phyloP scores from a whole-genome alignment of 2,329 filamentous ascomycete genomes.

The Colletotrichum chlorophyti region DNA sequence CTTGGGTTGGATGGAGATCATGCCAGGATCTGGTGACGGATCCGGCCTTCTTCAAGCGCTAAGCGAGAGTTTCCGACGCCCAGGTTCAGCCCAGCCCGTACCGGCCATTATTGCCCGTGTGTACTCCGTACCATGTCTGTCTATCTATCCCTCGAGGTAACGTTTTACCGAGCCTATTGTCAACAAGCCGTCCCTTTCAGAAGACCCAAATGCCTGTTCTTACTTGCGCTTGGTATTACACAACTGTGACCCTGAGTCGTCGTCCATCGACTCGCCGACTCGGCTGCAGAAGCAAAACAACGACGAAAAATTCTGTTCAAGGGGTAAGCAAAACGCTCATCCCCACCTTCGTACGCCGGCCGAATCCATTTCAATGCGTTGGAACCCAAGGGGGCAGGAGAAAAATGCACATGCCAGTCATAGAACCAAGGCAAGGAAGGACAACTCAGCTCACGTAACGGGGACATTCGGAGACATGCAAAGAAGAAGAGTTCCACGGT shows the following conservation, averaged over 20 bases:
- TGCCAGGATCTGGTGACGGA: conserved; percentile 28
- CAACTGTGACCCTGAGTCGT: conserved; percentile 10
- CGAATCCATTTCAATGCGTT: conserved; percentile 9
- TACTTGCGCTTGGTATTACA: no score
- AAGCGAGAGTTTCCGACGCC: conserved; percentile 27
- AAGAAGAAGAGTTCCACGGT: conserved; percentile 2
- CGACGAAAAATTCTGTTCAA: conserved; percentile 9
- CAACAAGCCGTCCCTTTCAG: no score
- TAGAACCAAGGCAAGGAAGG: conserved; percentile 2
- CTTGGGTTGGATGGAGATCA: conserved; percentile 22
- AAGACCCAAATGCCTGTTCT: no score
- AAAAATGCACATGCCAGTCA: background rate
- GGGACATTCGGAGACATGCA: no score
- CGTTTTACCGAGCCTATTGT: no score
- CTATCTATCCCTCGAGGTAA: no score
- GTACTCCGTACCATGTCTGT: no score
- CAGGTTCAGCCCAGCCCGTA: conserved; percentile 23
- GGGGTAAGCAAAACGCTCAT: conserved; percentile 8
- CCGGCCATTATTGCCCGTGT: background rate
- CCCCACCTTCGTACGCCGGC: conserved; percentile 8
- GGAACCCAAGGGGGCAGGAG: conserved; percentile 9
- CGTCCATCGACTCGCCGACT: conserved; percentile 13
- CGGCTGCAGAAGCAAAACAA: no score
- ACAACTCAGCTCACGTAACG: background rate
- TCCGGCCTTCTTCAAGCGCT: conserved; percentile 21